Conservation (phyloP, 2,329 filamentous ascomycete genomes). For the Didymosphaeria variabile region DNA sequence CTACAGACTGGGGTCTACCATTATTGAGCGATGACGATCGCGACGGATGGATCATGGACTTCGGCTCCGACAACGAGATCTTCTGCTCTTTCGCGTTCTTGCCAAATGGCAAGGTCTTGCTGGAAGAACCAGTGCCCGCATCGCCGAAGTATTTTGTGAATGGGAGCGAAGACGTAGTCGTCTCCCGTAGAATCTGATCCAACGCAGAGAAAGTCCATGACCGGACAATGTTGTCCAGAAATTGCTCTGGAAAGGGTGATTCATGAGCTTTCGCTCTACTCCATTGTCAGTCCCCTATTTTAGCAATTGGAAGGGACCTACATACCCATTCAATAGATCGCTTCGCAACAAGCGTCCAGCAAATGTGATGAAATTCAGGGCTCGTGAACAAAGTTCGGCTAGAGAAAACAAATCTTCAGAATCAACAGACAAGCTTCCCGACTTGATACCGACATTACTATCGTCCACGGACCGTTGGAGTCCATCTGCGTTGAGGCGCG, state of each 20-base stretch:
- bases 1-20: constrained; percentile 39
- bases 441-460: constrained; percentile 38
- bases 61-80: constrained; percentile 70
- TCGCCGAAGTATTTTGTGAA: constrained; percentile 59
- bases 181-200: constrained; percentile 80
- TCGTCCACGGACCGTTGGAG: constrained; percentile 45
- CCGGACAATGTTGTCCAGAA: constrained; percentile 77
- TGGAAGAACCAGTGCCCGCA: constrained; percentile 38
- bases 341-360: constrained; percentile 80
- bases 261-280: constrained; percentile 44
- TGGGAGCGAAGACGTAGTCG: constrained; percentile 72
- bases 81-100: constrained; percentile 65
- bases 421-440: constrained; percentile 57
- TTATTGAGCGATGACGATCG: constrained; percentile 68
- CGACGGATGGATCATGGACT: constrained; percentile 75
- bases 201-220: constrained; percentile 82
- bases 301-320: constrained; percentile 10
- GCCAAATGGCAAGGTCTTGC: constrained; percentile 62
- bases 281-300: constrained; percentile 40
- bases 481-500: constrained; percentile 33
- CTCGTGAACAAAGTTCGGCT: constrained; percentile 85
- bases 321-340: constrained; percentile 74
- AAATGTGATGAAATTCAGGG: constrained; percentile 83
- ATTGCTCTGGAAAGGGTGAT: constrained; percentile 52
- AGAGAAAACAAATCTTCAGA: constrained; percentile 79